phyloP scores from a whole-genome alignment of 345 rosid genomes.

The Schrenkiella parvula region DNA sequence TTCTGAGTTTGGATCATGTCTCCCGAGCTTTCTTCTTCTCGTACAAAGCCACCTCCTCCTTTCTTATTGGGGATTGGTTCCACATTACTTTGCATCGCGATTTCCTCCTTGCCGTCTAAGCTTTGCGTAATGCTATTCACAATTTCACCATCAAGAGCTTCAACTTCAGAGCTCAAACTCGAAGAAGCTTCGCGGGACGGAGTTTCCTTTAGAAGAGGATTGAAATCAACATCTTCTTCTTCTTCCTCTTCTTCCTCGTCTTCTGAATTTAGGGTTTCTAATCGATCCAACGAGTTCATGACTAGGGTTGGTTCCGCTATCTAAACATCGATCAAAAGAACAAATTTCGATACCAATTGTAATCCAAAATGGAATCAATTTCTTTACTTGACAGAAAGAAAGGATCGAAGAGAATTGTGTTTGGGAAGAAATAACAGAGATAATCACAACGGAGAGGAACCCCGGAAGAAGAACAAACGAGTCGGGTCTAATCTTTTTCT shows the following conservation, averaged over 20 bases:
- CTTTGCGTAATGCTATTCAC: conserved; percentile 24
- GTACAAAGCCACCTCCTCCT: conserved; percentile 18
- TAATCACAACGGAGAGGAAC: too few relatives aligned
- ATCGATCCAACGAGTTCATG: conserved; percentile 7
- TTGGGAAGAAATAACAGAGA: background rate
- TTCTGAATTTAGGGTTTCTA: conserved; percentile 28
- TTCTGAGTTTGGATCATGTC: conserved; percentile 21
- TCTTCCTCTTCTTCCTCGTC: conserved; percentile 79
- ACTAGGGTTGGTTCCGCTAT: background rate
- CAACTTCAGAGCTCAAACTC: conserved; percentile 77
- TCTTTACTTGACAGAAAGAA: background rate
- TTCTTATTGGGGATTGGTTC: conserved; percentile 18
- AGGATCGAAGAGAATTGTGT: background rate
- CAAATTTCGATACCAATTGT: background rate
- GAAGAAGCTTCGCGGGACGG: conserved; percentile 83
- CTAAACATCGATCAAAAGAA: background rate
- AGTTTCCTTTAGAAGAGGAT: conserved; percentile 68
- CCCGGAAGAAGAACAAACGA: too few relatives aligned
- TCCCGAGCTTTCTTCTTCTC: conserved; percentile 11
- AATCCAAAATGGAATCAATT: background rate
- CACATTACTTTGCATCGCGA: conserved; percentile 25
- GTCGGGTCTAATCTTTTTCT: background rate
- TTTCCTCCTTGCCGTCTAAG: conserved; percentile 36
- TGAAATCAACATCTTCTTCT: conserved; percentile 83
- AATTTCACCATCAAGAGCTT: conserved; percentile 43